These are phyloP conservation scores for Ophiostoma pallidulum DNA, from an alignment of 2,329 filamentous ascomycete species.

Conservation along the genomic window DNA sequence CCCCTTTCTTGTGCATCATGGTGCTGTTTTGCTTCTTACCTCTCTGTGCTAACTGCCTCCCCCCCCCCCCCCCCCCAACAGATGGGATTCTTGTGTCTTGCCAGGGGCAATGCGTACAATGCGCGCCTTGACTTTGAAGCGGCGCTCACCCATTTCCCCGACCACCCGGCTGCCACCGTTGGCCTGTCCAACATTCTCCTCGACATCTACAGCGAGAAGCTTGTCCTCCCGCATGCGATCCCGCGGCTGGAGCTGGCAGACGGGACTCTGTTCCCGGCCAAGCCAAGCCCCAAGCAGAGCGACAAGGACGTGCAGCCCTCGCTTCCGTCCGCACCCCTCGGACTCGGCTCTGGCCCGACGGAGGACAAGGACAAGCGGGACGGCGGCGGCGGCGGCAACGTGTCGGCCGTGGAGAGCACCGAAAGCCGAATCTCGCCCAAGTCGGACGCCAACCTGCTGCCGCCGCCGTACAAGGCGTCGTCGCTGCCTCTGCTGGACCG, in stretches of 20 bases:
- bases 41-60: not conserved
- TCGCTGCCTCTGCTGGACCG: slow-evolving; percentile 67
- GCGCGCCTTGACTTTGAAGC: slow-evolving; percentile 74
- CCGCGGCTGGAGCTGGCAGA: slow-evolving; percentile 32
- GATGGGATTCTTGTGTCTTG: slow-evolving; percentile 58
- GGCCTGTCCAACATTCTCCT: slow-evolving; percentile 77
- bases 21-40: not conserved
- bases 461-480: slow-evolving; percentile 44
- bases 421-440: not conserved
- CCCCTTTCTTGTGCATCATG: not conserved
- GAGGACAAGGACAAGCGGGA: not conserved
- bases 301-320: slow-evolving; percentile 6
- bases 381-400: not conserved
- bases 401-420: not conserved
- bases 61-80: too few species aligned
- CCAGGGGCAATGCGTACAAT: slow-evolving; percentile 52
- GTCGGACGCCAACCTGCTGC: slow-evolving; percentile 23
- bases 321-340: slow-evolving; percentile 38
- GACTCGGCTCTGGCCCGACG: slow-evolving; percentile 27
- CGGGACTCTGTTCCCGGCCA: slow-evolving; percentile 21
- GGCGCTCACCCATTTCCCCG: slow-evolving; percentile 66
- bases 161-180: slow-evolving; percentile 73
- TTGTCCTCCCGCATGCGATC: slow-evolving; percentile 50
- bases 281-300: slow-evolving; percentile 11
- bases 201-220: slow-evolving; percentile 66